phyloP scores from a whole-genome alignment of 352 stramenopile genomes.

The Phytophthora europaea region DNA sequence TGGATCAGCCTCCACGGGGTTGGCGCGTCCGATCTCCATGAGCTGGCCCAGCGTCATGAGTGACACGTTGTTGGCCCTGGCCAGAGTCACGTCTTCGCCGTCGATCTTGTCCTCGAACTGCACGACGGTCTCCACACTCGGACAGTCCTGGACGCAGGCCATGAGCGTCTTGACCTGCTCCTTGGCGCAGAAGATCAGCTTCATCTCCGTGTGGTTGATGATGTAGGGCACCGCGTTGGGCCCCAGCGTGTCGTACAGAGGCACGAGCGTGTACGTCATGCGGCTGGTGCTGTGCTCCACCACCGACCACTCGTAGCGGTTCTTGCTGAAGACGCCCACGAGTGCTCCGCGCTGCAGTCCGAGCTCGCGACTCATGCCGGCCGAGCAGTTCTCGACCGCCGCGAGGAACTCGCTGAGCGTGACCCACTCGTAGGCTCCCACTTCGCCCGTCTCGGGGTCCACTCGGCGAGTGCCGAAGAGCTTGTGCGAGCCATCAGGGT shows the following conservation, averaged over 20 bases:
- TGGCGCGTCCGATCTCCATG: conserved; percentile 44
- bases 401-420: conserved; percentile 69
- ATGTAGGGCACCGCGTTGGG: conserved; percentile 78
- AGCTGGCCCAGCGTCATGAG: conserved; percentile 60
- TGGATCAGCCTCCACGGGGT: conserved; percentile 60
- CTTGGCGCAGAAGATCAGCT: conserved; percentile 77
- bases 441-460: conserved; percentile 43
- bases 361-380: conserved; percentile 53
- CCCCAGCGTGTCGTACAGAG: conserved; percentile 86
- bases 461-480: conserved; percentile 67
- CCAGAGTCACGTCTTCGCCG: conserved; percentile 46
- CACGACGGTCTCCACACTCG: conserved; percentile 62
- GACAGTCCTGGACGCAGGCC: conserved; percentile 58
- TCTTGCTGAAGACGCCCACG: conserved; percentile 83
- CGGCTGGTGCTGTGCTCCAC: conserved; percentile 79
- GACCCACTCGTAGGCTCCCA: conserved; percentile 67
- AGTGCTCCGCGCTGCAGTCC: conserved; percentile 55
- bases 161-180: conserved; percentile 73
- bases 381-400: conserved; percentile 53
- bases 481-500: conserved; percentile 54
- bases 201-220: conserved; percentile 85
- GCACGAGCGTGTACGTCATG: conserved; percentile 78
- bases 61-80: conserved; percentile 50
- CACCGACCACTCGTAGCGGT: conserved; percentile 80
- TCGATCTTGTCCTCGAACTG: conserved; percentile 70